phyloP scores from a whole-genome alignment of 768 basidiomycete genomes.

The Tephrocybe sp. region DNA sequence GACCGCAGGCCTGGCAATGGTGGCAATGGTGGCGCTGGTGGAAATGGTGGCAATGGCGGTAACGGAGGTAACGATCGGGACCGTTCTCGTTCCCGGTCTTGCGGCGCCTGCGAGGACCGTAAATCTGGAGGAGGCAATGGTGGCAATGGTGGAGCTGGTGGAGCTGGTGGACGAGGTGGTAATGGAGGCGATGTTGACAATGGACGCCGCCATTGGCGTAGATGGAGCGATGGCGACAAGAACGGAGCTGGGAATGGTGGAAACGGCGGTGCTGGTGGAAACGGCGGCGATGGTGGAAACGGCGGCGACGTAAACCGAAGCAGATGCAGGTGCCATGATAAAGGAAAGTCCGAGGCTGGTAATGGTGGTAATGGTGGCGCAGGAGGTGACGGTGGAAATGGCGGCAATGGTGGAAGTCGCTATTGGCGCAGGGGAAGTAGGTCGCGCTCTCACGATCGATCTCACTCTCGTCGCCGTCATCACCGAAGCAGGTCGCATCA shows the following conservation, averaged over 20 bases:
- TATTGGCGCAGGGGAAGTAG: not conserved
- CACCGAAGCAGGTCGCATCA: too few species aligned
- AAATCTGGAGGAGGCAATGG: not conserved
- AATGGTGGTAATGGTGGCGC: conserved; percentile 5
- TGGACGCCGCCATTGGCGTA: not conserved
- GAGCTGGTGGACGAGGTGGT: not conserved
- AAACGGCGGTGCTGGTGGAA: not conserved
- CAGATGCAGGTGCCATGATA: not conserved
- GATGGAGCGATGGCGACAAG: not conserved
- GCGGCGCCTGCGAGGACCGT: too few species aligned
- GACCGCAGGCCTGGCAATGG: not conserved
- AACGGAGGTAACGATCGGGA: not conserved
- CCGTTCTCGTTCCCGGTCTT: not conserved
- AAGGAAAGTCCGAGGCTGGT: not conserved
- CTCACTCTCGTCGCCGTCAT: not conserved
- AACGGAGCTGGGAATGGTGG: not conserved
- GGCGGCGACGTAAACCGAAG: not conserved
- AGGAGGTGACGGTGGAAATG: conserved; percentile 3
- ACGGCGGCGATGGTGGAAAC: not conserved
- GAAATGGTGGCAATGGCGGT: not conserved
- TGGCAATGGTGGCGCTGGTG: not conserved
- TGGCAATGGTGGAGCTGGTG: not conserved
- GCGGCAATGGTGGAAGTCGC: conserved; percentile 3
- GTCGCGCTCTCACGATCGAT: not conserved
- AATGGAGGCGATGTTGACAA: not conserved